These are phyloP conservation scores for Xylaria grammica DNA, from an alignment of 495 filamentous ascomycete genomes.

Conservation along the genomic window DNA sequence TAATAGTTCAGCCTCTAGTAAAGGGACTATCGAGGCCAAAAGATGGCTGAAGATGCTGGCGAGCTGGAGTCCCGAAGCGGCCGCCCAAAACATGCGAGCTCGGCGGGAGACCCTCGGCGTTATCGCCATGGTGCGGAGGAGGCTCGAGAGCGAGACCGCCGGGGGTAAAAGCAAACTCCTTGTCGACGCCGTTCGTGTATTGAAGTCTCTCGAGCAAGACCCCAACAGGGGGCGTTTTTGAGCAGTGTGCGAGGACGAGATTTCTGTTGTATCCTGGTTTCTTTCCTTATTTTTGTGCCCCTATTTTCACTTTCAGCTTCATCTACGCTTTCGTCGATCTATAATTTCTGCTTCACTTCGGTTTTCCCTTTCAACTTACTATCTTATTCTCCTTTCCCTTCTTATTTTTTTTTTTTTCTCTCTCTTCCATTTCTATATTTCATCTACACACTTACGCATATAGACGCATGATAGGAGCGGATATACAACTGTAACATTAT, in stretches of 20 bases:
- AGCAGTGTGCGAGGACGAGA: neutral
- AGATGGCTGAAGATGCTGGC: slow-evolving; percentile 35
- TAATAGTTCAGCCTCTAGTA: slow-evolving; percentile 23
- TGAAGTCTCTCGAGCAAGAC: slow-evolving; percentile 51
- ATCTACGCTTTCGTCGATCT: slow-evolving; percentile 11
- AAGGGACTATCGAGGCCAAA: slow-evolving; percentile 28
- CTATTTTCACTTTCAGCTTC: slow-evolving; percentile 2
- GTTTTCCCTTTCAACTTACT: neutral
- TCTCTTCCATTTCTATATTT: slow-evolving; percentile 9
- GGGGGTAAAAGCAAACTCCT: slow-evolving; percentile 46
- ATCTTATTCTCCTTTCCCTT: neutral
- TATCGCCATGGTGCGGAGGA: slow-evolving; percentile 43
- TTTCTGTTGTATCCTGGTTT: slow-evolving; percentile 24
- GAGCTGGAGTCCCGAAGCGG: slow-evolving; percentile 33
- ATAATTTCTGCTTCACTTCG: slow-evolving; percentile 1
- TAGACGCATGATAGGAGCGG: slow-evolving; percentile 23
- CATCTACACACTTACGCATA: slow-evolving; percentile 8
- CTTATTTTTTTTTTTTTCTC: slow-evolving; percentile 2
- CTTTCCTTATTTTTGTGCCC: slow-evolving; percentile 23
- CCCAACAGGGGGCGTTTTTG: slow-evolving; percentile 45
- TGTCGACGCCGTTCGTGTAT: slow-evolving; percentile 50
- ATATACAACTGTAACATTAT: slow-evolving; percentile 22
- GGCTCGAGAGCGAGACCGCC: slow-evolving; percentile 47
- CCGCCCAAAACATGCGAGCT: slow-evolving; percentile 30
- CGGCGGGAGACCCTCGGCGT: slow-evolving; percentile 44